phyloP scores from a whole-genome alignment of 805 yeast species.

The Groenewaldozyma salmanticensis region DNA sequence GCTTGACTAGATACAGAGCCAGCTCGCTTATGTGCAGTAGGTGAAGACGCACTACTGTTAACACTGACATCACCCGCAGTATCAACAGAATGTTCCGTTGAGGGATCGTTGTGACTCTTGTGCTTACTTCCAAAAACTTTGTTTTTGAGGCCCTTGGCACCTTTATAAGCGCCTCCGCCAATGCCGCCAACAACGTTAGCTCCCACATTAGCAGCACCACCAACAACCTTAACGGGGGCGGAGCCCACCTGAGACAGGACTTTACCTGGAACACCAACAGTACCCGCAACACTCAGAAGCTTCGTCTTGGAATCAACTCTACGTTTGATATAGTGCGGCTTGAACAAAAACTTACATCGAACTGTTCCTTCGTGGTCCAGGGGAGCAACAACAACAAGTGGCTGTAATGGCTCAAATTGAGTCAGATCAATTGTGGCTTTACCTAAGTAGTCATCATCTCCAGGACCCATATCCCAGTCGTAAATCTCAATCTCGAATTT shows the following conservation, averaged over 20 bases:
- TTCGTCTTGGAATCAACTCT: slow-evolving; percentile 15
- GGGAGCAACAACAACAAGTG: slow-evolving; percentile 42
- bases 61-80: slow-evolving; percentile 18
- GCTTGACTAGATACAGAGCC: slow-evolving; percentile 11
- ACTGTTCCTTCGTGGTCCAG: slow-evolving; percentile 52
- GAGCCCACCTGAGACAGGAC: slow-evolving; percentile 40
- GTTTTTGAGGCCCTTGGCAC: slow-evolving; percentile 20
- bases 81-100: slow-evolving; percentile 29
- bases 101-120: slow-evolving; percentile 24
- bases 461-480: slow-evolving; percentile 95
- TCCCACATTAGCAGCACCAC: slow-evolving; percentile 37
- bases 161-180: slow-evolving; percentile 33
- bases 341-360: slow-evolving; percentile 49
- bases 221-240: slow-evolving; percentile 42
- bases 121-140: slow-evolving; percentile 31
- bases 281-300: slow-evolving; percentile 17
- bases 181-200: slow-evolving; percentile 30
- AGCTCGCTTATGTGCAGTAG: slow-evolving; percentile 13
- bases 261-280: slow-evolving; percentile 27
- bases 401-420: slow-evolving; percentile 50
- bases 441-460: slow-evolving; percentile 76
- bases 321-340: slow-evolving; percentile 51
- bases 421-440: slow-evolving; percentile 46
- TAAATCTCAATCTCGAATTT: slow-evolving; percentile 45
- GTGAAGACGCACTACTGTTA: slow-evolving; percentile 7